Evolutionary conservation across 1,139 yeast genomes (phyloP), one percentile per base, ranked within the genome.

Genomic region (Yamadazyma songkhlaensis): DNA sequence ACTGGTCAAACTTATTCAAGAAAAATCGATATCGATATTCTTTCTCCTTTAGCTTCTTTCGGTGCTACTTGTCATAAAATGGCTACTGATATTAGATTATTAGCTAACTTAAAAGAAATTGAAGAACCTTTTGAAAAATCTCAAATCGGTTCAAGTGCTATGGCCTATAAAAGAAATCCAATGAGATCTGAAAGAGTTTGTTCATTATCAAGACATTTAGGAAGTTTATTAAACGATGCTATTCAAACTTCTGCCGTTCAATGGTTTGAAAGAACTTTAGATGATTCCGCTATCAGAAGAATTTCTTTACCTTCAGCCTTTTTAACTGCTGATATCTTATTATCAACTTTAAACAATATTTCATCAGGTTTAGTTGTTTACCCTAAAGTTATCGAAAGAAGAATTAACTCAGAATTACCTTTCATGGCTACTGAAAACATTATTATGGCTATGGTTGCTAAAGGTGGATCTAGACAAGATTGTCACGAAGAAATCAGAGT

Each of bases 141-240:
- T 17, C 99, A 92, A 73, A 92, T 92, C 59, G 99, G 99, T 29
- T 90, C 97, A 14, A 79, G 90, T 42, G 98, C 98, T 30, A 92
- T 92, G 99, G 99, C 99, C 22, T 92, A 92, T 75, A 92, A 92
- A 79, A 86, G 99, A 72, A 92, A 92, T 73, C 99, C 99, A 64
- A 92, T 92, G 99, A 84, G 99, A 73, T 84, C 94, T 60, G 99
- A 92, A 72, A 84, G 99, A 64, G 97, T 92, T 44, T 92, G 99
- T 70, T 92, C 98, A 20, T 77, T 94, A 51, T 81, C 97, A 21
- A 86, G 98, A 73, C 97, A 92, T 64, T 67, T 92, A 64, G 96
- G 96, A 50, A 84, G 96, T 14, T 73, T 89, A 53, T 84, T 84
- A 70, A 88, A 77, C 59, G 97, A 92, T 63, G 95, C 97, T 37